Evolutionary conservation across 257 asterid species (phyloP), one percentile per base, ranked within the genome.

Genomic region (Ocimum tenuiflorum): DNA sequence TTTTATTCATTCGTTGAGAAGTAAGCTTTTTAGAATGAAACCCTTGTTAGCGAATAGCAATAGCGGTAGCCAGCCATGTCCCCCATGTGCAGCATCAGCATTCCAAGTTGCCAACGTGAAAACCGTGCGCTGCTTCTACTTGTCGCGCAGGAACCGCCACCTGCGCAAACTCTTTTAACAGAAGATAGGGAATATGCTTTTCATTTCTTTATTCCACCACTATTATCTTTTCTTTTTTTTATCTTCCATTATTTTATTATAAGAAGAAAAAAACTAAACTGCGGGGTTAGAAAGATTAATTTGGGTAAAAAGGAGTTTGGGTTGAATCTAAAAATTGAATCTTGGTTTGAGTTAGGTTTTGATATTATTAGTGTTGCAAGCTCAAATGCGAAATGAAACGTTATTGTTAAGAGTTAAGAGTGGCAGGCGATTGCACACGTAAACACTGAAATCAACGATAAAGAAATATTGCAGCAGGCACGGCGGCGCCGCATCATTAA

Each of bases 161-260:
- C 73, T 73, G 60, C 71, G 60, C 78, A 46, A 27, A 33, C 52
- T 70, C 63, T 7, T 6, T 51, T n/a, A 73, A 67, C 67, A 63
- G 31, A 73, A n/a, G 41, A 73, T 47, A 43, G 66, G 66, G 73
- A 65, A 70, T 75, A 65, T 70, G 73, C 73, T 52, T 51, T 54
- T 50, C 19, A 24, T 39, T 54, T 50, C 7, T 56, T 55, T 36
- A 0, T 19, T 29, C 14, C 43, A 19, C 19, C 31, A 27, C 4
- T 27, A 17, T 38, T 14, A 18, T 14, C 12, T 18, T 18, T 15
- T 27, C 31, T 27, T 27, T 27, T 27, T 27, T 27, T 27, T 1
- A 27, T 27, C 4, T 1, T 27, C 31, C 31, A 2, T 27, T 27
- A 1, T 27, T 2, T 27, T 1, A 27, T 27, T 27, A 1, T 27